Percentiles rank a stretch among this genome's conserved stretches.
These are phyloP conservation scores for Cardamine occulta DNA, from an alignment of 345 rosid genomes.

Conservation along the genomic window DNA sequence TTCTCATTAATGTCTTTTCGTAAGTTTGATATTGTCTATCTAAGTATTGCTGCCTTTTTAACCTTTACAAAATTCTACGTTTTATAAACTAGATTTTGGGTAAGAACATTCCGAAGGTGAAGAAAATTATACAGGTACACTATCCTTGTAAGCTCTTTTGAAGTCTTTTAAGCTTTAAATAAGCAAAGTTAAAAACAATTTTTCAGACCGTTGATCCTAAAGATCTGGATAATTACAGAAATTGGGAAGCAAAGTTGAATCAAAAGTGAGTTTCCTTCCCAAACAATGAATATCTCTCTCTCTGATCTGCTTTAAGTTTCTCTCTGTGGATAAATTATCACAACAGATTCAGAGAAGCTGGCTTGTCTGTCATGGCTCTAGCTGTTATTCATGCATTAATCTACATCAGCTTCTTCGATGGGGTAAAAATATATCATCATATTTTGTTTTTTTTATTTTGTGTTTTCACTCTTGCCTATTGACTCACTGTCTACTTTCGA, in stretches of 20 bases:
- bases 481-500: background rate
- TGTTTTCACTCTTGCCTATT: conserved; percentile 5
- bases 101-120: background rate
- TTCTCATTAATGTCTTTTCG: background rate
- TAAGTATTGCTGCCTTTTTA: background rate
- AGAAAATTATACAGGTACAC: background rate
- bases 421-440: conserved; percentile 42
- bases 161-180: background rate
- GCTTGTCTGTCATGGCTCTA: conserved; percentile 46
- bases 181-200: background rate
- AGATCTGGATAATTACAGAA: conserved; percentile 5
- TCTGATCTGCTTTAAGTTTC: background rate
- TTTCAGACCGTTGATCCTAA: conserved; percentile 4
- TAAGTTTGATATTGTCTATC: background rate
- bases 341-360: conserved; percentile 46
- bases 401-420: conserved; percentile 51
- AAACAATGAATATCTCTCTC: background rate
- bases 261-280: conserved; percentile 11
- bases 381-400: conserved; percentile 47
- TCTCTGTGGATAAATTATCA: background rate
- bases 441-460: background rate
- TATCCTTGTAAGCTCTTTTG: background rate
- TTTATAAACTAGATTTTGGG: background rate
- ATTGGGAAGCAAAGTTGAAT: background rate
- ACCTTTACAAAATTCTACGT: background rate